A percentile compares a stretch with the other conserved stretches of the same genome.
phyloP scores from a whole-genome alignment of 2,329 filamentous ascomycete genomes.

The Colletotrichum salicis region DNA sequence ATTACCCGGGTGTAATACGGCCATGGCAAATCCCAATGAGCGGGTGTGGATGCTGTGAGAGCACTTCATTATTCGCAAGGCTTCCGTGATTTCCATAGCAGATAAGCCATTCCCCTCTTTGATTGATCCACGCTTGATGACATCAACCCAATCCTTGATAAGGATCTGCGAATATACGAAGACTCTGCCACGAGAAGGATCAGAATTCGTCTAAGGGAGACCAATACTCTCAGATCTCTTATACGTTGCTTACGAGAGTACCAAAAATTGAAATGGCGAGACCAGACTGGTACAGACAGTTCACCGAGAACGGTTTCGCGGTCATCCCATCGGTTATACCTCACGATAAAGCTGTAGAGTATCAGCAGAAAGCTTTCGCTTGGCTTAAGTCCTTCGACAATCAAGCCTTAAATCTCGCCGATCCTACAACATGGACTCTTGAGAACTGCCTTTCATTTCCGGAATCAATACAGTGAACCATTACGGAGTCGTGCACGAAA shows the following conservation, averaged over 20 bases:
- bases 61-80: neutral
- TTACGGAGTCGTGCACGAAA: constrained; percentile 51
- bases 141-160: too few relatives aligned
- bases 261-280: neutral
- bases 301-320: constrained; percentile 51
- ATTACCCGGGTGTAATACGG: neutral
- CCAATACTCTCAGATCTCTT: neutral
- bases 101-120: neutral
- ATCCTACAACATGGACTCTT: constrained; percentile 47
- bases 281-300: constrained; percentile 47
- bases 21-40: neutral
- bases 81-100: neutral
- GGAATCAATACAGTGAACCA: constrained; percentile 34
- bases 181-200: too few relatives aligned
- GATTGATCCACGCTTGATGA: too few relatives aligned
- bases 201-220: too few relatives aligned
- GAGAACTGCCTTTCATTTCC: constrained; percentile 49
- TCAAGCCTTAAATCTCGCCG: constrained; percentile 37
- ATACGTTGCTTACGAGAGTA: too few relatives aligned
- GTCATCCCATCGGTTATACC: constrained; percentile 59
- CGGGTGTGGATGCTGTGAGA: neutral
- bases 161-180: too few relatives aligned
- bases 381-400: constrained; percentile 38
- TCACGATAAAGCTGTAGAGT: constrained; percentile 49
- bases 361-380: constrained; percentile 43